Conservation (phyloP, 1,284 basidiomycete genomes). For the Tranzscheliella williamsii region DNA sequence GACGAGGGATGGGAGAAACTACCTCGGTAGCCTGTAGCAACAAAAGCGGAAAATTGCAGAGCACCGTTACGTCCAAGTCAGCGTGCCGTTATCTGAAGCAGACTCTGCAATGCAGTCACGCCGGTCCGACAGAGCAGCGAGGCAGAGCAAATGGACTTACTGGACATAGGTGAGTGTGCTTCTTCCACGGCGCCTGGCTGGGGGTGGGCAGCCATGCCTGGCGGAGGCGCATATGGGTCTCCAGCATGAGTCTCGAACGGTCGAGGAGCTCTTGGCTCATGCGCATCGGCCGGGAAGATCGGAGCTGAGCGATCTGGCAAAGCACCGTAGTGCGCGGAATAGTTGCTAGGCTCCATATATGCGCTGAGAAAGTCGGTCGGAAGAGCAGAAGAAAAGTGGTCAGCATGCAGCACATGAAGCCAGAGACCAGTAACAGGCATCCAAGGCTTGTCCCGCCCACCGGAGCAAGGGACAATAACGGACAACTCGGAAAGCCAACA, state of each 20-base stretch:
- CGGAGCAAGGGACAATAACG: no score
- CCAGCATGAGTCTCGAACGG: constrained; percentile 23
- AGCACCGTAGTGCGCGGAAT: constrained; percentile 26
- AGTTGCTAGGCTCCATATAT: constrained; percentile 37
- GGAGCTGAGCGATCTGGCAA: constrained; percentile 25
- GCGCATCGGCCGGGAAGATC: constrained; percentile 26
- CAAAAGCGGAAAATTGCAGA: neutral
- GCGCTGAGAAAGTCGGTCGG: no score
- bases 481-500: no score
- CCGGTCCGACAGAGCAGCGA: no score
- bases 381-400: no score
- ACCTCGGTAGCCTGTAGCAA: constrained; percentile 24
- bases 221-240: constrained; percentile 18
- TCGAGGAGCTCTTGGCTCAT: constrained; percentile 35
- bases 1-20: constrained; percentile 33
- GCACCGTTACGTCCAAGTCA: no score
- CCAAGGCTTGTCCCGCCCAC: no score
- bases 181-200: constrained; percentile 19
- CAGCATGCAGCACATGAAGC: no score
- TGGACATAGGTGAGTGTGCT: constrained; percentile 33
- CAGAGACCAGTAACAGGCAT: no score
- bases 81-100: no score
- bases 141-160: constrained; percentile 15
- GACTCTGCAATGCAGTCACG: no score
- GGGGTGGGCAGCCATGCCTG: constrained; percentile 11